Conservation (phyloP, 2,329 filamentous ascomycete genomes). For the Sphaceloma murrayae region DNA sequence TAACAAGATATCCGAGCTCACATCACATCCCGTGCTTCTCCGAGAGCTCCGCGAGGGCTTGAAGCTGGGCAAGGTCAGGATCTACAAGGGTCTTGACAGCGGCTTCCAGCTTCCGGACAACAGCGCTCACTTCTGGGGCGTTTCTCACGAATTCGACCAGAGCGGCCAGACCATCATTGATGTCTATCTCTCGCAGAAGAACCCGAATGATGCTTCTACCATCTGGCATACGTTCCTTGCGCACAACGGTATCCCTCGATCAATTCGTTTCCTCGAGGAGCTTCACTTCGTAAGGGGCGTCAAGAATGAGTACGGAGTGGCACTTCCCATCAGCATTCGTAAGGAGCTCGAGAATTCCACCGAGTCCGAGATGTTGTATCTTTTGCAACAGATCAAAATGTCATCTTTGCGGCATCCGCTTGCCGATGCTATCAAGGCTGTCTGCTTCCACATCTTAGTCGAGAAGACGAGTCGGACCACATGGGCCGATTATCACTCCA, state of each 20-base stretch:
- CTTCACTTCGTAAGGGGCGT: conserved; percentile 15
- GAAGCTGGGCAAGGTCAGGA: conserved; percentile 13
- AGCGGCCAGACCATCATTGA: conserved; percentile 7
- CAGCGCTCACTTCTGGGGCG: conserved; percentile 18
- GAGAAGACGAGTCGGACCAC: conserved; percentile 15
- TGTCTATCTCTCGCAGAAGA: conserved; percentile 19
- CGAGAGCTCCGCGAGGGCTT: conserved; percentile 17
- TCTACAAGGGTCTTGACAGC: conserved; percentile 19
- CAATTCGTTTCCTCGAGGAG: conserved; percentile 18
- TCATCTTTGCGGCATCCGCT: conserved; percentile 14
- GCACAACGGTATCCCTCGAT: conserved; percentile 17
- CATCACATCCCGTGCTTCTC: conserved; percentile 16
- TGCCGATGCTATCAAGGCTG: conserved; percentile 15
- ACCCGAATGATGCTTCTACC: conserved; percentile 16
- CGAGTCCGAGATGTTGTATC: conserved; percentile 18
- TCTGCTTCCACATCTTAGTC: conserved; percentile 11
- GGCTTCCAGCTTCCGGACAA: conserved; percentile 18
- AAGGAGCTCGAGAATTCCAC: conserved; percentile 17
- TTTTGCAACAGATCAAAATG: conserved; percentile 17
- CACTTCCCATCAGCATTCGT: conserved; percentile 17
- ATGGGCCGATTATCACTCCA: conserved; percentile 17
- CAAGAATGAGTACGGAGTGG: conserved; percentile 3
- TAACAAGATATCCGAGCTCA: conserved; percentile 15
- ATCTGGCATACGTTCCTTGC: conserved; percentile 20
- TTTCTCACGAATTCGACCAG: conserved; percentile 13